Percentiles rank a stretch among this genome's conserved stretches.
Evolutionary conservation across 441 rosid genomes (phyloP).

Genomic region (Croton laevigatus): DNA sequence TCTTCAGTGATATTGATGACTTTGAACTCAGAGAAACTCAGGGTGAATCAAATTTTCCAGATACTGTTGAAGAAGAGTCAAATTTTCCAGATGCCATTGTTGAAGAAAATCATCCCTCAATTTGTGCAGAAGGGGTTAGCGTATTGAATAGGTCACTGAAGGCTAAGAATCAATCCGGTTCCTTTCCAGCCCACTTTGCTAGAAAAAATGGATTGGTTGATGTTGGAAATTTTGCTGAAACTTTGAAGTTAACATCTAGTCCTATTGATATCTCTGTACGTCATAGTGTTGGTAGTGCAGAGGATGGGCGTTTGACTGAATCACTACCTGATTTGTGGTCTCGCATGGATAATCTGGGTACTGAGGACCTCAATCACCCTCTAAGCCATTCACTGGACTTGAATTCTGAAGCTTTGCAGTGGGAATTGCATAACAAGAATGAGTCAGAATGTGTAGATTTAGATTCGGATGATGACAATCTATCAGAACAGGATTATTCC

Average conservation of each 20-base stretch:
- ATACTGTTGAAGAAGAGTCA: conserved; percentile 26
- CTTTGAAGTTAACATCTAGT: conserved; percentile 33
- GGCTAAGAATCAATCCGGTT: conserved; percentile 25
- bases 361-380: conserved; percentile 33
- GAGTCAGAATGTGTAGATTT: conserved; percentile 29
- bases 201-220: conserved; percentile 25
- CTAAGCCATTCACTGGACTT: conserved; percentile 67
- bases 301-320: conserved; percentile 42
- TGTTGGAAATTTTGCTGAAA: conserved; percentile 30
- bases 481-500: conserved; percentile 27
- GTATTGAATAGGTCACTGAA: conserved; percentile 19
- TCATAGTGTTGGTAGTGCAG: conserved; percentile 30
- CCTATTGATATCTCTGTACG: conserved; percentile 47
- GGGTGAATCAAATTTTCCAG: conserved; percentile 27
- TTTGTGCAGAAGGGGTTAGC: conserved; percentile 25
- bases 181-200: conserved; percentile 21
- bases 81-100: conserved; percentile 27
- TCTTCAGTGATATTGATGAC: conserved; percentile 66
- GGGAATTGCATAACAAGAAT: conserved; percentile 34
- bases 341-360: conserved; percentile 29
- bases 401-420: conserved; percentile 33
- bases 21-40: conserved; percentile 27
- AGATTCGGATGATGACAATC: conserved; percentile 28
- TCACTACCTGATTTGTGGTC: conserved; percentile 72
- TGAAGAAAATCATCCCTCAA: conserved; percentile 22